Evolutionary conservation across 345 rosid species (phyloP).

Genomic region (Rhodamnia argentea): DNA sequence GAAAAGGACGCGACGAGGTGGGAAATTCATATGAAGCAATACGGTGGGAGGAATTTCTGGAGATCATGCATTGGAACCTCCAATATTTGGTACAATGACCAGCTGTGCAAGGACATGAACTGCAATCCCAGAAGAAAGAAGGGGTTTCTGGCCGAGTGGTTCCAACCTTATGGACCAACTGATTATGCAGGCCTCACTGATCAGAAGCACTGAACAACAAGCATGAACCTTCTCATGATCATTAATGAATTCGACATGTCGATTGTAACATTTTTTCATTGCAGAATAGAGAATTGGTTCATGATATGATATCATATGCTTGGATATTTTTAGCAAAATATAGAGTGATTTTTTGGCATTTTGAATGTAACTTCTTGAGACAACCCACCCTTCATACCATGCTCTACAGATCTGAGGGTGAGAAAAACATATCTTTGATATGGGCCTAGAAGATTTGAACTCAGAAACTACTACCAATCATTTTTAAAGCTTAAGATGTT

Average conservation of each 20-base stretch:
- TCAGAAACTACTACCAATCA: too few relatives aligned
- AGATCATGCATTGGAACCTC: conserved; percentile 12
- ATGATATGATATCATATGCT: neutral
- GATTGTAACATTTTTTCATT: neutral
- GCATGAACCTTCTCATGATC: neutral
- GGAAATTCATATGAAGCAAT: conserved; percentile 14
- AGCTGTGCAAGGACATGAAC: conserved; percentile 35
- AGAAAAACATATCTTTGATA: too few relatives aligned
- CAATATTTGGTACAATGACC: conserved; percentile 20
- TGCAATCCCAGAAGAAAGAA: conserved; percentile 24
- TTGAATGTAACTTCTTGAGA: too few relatives aligned
- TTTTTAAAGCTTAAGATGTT: too few relatives aligned
- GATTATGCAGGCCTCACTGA: conserved; percentile 13
- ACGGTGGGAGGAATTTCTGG: neutral
- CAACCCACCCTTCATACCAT: too few relatives aligned
- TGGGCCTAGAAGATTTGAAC: too few relatives aligned
- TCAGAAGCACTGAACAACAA: neutral
- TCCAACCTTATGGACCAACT: conserved; percentile 22
- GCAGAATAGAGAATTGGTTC: neutral
- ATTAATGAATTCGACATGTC: neutral
- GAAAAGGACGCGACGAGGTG: conserved; percentile 16
- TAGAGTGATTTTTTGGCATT: too few relatives aligned
- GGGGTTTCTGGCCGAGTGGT: conserved; percentile 19
- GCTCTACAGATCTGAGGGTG: too few relatives aligned
- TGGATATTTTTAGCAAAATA: neutral